These are phyloP conservation scores for Thielaviopsis musarum DNA, from an alignment of 2,329 filamentous ascomycete species.

Conservation along the genomic window DNA sequence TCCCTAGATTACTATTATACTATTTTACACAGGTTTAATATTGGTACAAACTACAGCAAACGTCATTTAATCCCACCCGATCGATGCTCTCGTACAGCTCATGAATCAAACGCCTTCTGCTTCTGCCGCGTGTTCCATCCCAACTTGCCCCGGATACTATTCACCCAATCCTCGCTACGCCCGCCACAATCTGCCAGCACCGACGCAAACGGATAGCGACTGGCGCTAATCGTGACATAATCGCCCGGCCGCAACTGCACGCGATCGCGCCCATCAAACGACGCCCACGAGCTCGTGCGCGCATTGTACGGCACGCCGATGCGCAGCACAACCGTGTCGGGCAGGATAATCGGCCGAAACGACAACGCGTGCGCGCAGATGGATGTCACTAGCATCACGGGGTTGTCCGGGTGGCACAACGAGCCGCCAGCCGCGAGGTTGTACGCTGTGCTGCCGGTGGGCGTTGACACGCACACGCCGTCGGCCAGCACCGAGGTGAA, in stretches of 20 bases:
- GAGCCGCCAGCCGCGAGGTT: constrained; percentile 92
- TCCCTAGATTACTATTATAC: no score
- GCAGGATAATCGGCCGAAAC: constrained; percentile 90
- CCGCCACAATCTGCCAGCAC: constrained; percentile 53
- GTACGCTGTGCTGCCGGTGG: constrained; percentile 88
- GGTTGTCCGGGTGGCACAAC: constrained; percentile 89
- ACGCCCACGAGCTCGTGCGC: constrained; percentile 83
- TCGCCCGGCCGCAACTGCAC: constrained; percentile 63
- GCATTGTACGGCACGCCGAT: constrained; percentile 92
- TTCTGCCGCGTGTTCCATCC: constrained; percentile 70
- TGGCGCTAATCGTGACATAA: constrained; percentile 72
- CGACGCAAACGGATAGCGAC: constrained; percentile 62
- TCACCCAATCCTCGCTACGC: constrained; percentile 60
- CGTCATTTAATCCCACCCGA: neutral
- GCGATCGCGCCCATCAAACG: constrained; percentile 86
- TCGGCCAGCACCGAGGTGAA: constrained; percentile 90
- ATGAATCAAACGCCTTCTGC: constrained; percentile 43
- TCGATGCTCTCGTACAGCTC: neutral
- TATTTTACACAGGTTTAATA: neutral
- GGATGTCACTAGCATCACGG: constrained; percentile 83
- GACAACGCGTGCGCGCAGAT: constrained; percentile 92
- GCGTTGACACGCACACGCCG: constrained; percentile 83
- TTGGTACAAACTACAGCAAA: neutral
- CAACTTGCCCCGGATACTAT: constrained; percentile 61
- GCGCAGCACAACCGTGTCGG: constrained; percentile 85